Base-by-base conservation (phyloP, 1,284 basidiomycete species). In the Cutaneotrichosporon sp. region DNA sequence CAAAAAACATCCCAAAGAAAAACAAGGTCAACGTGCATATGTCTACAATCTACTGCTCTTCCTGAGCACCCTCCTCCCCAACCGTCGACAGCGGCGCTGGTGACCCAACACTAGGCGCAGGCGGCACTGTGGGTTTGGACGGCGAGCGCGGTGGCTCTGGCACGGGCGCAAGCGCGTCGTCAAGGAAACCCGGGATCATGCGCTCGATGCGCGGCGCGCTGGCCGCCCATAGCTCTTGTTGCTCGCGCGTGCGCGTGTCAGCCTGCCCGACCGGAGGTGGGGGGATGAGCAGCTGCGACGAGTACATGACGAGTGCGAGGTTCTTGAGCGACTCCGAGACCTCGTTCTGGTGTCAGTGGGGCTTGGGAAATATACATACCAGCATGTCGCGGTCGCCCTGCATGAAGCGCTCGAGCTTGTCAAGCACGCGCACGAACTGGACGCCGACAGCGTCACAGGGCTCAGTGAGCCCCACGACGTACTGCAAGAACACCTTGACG, bases 241-340 rank as follows among this genome's bases (percentile, higher is more conserved):
- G 91, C 60, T 85, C 85, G 55, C 87, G 85, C 57, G 85, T 84
- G 55, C 89, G 85, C 84, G 82, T 81, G 59, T 85, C 84, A 1
- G 76, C 46, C 11, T 31, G 36, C 3, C 26, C 30, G 21, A 30
- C 10, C 83, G 82, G 79, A 2, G 73, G 82, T 9, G 90, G 89
- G 1, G 90, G 90, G 5, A 92, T 84, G 22, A 98, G 85, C 61
- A 96, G 87, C 5, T 86, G 85, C 0, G 89, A 89, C 1, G 92
- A 90, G 74, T 95, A 89, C 93, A 99, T 96, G 52, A 99, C 97
- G 58, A 99, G 85, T 30, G 99, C 81, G 38, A 97, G 91, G 77
- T 99, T 99, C 82, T 99, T 99, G 70, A 99, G 84, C 7, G 93
- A 95, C 80, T 99, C 97, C 32, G 97, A 86, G 0, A 95, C 94